Base-by-base conservation (phyloP, 306 rosid genomes). In the Acacia acuminata region DNA sequence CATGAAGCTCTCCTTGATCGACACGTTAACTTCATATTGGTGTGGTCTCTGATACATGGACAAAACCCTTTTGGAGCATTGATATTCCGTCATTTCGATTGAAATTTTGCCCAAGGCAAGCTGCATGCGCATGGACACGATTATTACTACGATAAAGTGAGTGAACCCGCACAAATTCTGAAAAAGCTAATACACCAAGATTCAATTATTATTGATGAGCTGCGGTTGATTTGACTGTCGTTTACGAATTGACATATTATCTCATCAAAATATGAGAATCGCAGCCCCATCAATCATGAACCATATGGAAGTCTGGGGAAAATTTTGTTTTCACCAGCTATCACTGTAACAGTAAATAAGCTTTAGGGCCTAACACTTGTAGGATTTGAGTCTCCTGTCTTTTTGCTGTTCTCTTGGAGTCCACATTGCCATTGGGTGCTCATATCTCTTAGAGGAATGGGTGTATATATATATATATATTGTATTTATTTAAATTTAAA, bases 101-200 rank as follows among this genome's bases (percentile, higher is more conserved):
- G 58, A 64, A 48, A 79, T 25, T 55, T n/a, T 56, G 68, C 53
- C 13, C 64, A 10, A 45, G 73, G 42, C 22, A 24, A 81, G 36
- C 55, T 73, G 67, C 79, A 73, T 81, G 79, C 67, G 79, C 73
- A 47, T 81, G 79, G 42, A 63, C 83, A 61, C 45, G 67, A 53
- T 80, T 61, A 72, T 60, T 47, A 72, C 64, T 3, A 72, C 12
- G 14, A 43, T 43, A n/a, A 75, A 73, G 79, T 63, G 53, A 43
- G 38, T 34, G 74, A 24, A 47, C 75, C 79, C 36, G 66, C 73
- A 44, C 63, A 72, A 80, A 80, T 60, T 72, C 61, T 61, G 38
- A 61, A 43, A 32, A 36, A 4, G 64, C 40, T 61, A 38, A 55
- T 22, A 16, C 51, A 3, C 36, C 77, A 42, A 71, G 16, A 60